Base-by-base conservation (phyloP, 2,329 filamentous ascomycete species). In the Didymosphaeria variabile region DNA sequence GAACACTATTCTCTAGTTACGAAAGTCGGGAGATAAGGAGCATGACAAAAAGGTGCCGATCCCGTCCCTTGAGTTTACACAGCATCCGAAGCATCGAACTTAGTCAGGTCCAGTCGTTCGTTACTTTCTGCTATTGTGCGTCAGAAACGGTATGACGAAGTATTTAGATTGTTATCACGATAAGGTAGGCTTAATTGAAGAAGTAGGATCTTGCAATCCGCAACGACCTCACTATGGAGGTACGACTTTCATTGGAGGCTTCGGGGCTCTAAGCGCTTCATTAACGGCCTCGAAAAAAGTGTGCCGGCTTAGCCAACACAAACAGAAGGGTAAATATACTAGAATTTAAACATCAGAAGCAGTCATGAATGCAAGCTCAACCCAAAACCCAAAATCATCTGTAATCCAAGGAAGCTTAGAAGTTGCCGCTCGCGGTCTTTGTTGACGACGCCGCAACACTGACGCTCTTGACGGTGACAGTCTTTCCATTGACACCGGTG, bases 401-500 rank as follows among this genome's bases (percentile, higher is more conserved):
- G 26, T 29, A 29, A 5, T 6, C 26, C 26, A 5, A 6, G 4
- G 26, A 29, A 31, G 15, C 45, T 23, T 34, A 67, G 58, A 79
- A 79, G 72, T 80, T 80, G 55, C 70, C 63, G 7, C 57, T 59
- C 36, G 71, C 76, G 42, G 67, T 70, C 64, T 69, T 73, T 13
- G 59, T 68, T n/a, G 59, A 65, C 15, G 60, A 61, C 12, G 71
- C 58, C 23, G 68, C 82, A 40, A 86, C 76, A 17, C 77, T 77
- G 2, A 89, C 85, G 21, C 79, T 74, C 63, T 83, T 84, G 8
- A 89, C 83, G 7, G 80, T 76, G 13, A 90, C 79, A 0, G 70
- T 80, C 64, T 81, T 79, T 0, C 88, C 87, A 46, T 80, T 81
- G 2, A 77, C 71, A 62, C 84, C 83, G 0, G 86, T 89, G 40